Evolutionary conservation across 768 basidiomycete species (phyloP).

Genomic region (Hygrocybe punicea): DNA sequence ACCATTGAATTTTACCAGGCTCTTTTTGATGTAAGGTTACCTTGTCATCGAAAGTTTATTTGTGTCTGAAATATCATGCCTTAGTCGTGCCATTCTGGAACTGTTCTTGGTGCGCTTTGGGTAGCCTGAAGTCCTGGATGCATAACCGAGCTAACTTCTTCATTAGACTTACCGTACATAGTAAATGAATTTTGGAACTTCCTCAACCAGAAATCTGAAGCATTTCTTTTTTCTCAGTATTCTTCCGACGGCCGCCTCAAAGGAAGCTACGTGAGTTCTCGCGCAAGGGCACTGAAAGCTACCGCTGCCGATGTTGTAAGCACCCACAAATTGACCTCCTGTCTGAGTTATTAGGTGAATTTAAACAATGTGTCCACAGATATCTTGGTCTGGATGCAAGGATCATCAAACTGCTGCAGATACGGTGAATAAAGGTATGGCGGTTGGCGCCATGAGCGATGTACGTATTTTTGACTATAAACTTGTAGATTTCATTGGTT

Average conservation of each 20-base stretch:
- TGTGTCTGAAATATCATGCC: background rate
- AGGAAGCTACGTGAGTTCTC: constrained; percentile 39
- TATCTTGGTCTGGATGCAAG: constrained; percentile 69
- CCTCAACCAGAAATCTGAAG: background rate
- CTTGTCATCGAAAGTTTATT: background rate
- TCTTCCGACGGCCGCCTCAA: constrained; percentile 56
- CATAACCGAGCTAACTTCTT: background rate
- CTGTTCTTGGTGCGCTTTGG: constrained; percentile 42
- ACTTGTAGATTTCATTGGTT: background rate
- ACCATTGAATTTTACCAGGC: constrained; percentile 31
- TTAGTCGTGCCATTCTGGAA: constrained; percentile 55
- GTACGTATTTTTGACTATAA: constrained; percentile 40
- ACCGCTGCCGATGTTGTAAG: constrained; percentile 69
- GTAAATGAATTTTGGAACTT: constrained; percentile 23
- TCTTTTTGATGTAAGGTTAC: constrained; percentile 46
- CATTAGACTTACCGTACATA: constrained; percentile 47
- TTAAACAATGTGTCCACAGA: constrained; percentile 33
- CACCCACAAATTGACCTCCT: constrained; percentile 2
- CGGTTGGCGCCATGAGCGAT: constrained; percentile 78
- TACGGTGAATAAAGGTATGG: constrained; percentile 57
- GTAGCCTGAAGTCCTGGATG: background rate
- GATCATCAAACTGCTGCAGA: constrained; percentile 74
- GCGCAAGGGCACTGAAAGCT: constrained; percentile 40
- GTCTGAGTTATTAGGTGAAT: background rate
- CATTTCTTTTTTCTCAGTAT: constrained; percentile 41